A percentile compares a stretch with the other conserved stretches of the same genome.
These are phyloP conservation scores for Hansfordia pulvinata DNA, from an alignment of 2,329 filamentous ascomycete genomes.

Conservation along the genomic window DNA sequence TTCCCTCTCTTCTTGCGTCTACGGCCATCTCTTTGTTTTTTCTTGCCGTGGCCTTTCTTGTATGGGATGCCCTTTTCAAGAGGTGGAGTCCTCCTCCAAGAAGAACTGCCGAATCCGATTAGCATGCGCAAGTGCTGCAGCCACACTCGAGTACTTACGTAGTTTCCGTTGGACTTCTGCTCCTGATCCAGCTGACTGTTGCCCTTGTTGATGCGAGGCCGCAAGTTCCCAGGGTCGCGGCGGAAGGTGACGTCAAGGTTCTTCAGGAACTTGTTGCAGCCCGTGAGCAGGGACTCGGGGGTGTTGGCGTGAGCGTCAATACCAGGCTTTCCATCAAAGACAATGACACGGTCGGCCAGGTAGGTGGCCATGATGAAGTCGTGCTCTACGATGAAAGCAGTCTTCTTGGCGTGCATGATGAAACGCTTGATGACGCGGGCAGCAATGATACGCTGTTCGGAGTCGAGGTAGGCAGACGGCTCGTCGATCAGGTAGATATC, in stretches of 20 bases:
- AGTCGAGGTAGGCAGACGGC: constrained; percentile 93
- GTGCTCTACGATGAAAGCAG: constrained; percentile 97
- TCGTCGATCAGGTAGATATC: constrained; percentile 99
- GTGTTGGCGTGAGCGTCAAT: constrained; percentile 76
- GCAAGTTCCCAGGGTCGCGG: constrained; percentile 89
- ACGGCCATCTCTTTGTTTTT: no score
- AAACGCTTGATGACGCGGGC: constrained; percentile 98
- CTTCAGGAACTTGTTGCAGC: constrained; percentile 94
- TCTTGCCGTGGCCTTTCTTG: constrained; percentile 19
- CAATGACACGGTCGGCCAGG: constrained; percentile 82
- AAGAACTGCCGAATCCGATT: constrained; percentile 56
- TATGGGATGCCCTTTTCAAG: constrained; percentile 49
- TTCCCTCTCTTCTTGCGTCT: constrained; percentile 9
- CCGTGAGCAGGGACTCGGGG: constrained; percentile 84
- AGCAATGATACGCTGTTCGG: constrained; percentile 96
- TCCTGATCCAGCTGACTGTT: constrained; percentile 95
- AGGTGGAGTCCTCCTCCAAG: constrained; percentile 63
- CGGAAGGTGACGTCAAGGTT: constrained; percentile 97
- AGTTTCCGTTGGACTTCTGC: constrained; percentile 89
- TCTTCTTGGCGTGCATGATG: constrained; percentile 99
- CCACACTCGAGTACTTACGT: constrained; percentile 47
- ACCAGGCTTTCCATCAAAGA: constrained; percentile 91
- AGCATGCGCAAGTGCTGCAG: constrained; percentile 2
- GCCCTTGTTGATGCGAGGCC: constrained; percentile 96
- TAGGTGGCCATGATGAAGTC: constrained; percentile 93